Evolutionary conservation across 306 rosid genomes (phyloP), one percentile per base, ranked within the genome.

Genomic region (Vigna unguiculata): DNA sequence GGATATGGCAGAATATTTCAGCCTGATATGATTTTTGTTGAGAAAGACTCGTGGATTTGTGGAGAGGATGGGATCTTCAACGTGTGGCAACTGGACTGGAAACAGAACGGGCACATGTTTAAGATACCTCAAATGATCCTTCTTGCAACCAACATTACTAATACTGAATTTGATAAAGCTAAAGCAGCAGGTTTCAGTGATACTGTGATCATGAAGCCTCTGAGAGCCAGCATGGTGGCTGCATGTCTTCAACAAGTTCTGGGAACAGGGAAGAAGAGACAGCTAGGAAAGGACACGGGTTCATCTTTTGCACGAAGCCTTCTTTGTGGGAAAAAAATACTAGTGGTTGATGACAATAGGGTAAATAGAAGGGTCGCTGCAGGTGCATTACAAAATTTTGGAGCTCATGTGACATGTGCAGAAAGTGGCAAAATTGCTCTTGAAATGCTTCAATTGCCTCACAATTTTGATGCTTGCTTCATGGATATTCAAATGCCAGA

Each of bases 401-500:
- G 96, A 67, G 99, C 99, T 57, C 82, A 82, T 47, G 99, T 91
- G 7, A 89, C 81, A 72, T 96, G 99, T 60, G 98, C 80, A 2
- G 98, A 86, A 21, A 92, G 99, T 32, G 99, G 99, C 51, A 88
- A 91, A 87, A 85, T 86, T 71, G 98, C 99, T 12, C 96, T 96
- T 81, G 83, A 78, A 9, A 73, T 88, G 90, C 99, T 96, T 87
- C 85, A 91, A 63, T 75, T 90, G 36, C 99, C 99, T 11, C 98
- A 96, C 67, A 36, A 68, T 66, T 92, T 96, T 51, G 97, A 96
- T 85, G 99, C 99, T 20, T 96, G 99, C 83, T 96, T 96, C 88
- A 96, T 96, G 99, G 99, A 96, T 78, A 92, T 96, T 80, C 99
- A 96, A 74, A 96, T 96, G 99, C 99, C 99, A 9, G 99, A 96